Evolutionary conservation across 208 protist genomes (phyloP).

Genomic region (Phytomonas sp.): DNA sequence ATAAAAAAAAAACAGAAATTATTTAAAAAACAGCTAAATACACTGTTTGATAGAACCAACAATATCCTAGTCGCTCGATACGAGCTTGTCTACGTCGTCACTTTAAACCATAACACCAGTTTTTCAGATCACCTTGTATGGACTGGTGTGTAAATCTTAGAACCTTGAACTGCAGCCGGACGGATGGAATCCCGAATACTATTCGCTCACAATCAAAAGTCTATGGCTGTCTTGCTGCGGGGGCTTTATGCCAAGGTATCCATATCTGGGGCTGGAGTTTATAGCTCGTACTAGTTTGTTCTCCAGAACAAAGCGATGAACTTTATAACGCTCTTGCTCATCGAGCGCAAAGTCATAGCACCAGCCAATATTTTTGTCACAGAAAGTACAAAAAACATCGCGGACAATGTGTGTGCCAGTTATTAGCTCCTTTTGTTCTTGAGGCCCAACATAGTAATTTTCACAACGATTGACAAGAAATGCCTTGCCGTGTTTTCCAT

Average conservation of each 20-base stretch:
- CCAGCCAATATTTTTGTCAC: slow-evolving; percentile 73
- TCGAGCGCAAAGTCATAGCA: slow-evolving; percentile 74
- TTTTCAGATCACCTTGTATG: background rate
- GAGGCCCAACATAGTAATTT: slow-evolving; percentile 64
- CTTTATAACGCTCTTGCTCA: slow-evolving; percentile 73
- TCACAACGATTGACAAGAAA: slow-evolving; percentile 63
- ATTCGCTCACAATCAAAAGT: background rate
- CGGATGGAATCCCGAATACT: background rate
- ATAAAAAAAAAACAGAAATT: background rate
- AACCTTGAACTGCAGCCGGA: background rate
- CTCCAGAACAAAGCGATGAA: slow-evolving; percentile 74
- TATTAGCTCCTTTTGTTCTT: slow-evolving; percentile 73
- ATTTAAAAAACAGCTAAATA: background rate
- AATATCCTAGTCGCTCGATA: background rate
- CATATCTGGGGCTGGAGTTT: slow-evolving; percentile 9
- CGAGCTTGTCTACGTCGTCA: background rate
- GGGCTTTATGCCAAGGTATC: background rate
- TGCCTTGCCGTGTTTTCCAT: slow-evolving; percentile 62
- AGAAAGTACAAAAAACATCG: slow-evolving; percentile 66
- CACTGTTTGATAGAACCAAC: background rate
- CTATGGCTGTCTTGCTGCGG: background rate
- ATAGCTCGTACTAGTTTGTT: slow-evolving; percentile 40
- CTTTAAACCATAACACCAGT: background rate
- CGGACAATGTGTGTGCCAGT: slow-evolving; percentile 71
- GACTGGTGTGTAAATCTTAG: background rate